phyloP scores from a whole-genome alignment of 164 flowering plant species.

The Pachysandra terminalis region DNA sequence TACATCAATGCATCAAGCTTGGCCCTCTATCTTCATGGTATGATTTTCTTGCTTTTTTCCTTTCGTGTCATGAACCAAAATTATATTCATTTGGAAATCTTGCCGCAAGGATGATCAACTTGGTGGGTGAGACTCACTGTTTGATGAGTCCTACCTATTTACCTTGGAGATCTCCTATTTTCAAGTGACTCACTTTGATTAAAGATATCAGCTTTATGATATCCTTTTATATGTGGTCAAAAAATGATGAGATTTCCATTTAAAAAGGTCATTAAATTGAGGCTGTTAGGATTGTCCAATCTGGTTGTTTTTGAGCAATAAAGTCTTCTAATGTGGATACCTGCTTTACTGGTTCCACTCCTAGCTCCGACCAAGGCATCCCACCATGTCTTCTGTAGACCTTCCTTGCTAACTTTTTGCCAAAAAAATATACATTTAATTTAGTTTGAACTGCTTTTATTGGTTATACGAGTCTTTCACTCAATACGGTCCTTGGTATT shows the following conservation, averaged over 20 bases:
- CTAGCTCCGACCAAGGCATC: not conserved
- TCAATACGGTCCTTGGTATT: not conserved
- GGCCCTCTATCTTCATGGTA: slow-evolving; percentile 96
- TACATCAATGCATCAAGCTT: slow-evolving; percentile 91
- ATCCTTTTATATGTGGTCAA: not conserved
- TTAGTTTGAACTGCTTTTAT: not conserved
- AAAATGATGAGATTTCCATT: not conserved
- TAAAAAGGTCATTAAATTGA: not conserved
- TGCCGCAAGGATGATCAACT: not conserved
- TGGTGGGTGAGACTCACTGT: not conserved
- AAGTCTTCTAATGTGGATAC: too few relatives aligned
- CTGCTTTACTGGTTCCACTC: not conserved
- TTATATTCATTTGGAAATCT: too few relatives aligned
- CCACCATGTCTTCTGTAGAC: not conserved
- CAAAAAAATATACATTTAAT: not conserved
- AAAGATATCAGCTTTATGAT: not conserved
- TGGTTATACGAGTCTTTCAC: not conserved
- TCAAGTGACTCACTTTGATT: not conserved
- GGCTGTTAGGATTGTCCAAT: not conserved
- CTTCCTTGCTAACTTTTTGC: not conserved
- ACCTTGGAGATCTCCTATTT: not conserved
- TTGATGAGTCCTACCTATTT: not conserved
- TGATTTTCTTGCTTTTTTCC: slow-evolving; percentile 5
- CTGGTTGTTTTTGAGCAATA: too few relatives aligned
- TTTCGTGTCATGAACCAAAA: not conserved